Evolutionary conservation across 345 rosid genomes (phyloP).

Genomic region (Citropsis articulata): DNA sequence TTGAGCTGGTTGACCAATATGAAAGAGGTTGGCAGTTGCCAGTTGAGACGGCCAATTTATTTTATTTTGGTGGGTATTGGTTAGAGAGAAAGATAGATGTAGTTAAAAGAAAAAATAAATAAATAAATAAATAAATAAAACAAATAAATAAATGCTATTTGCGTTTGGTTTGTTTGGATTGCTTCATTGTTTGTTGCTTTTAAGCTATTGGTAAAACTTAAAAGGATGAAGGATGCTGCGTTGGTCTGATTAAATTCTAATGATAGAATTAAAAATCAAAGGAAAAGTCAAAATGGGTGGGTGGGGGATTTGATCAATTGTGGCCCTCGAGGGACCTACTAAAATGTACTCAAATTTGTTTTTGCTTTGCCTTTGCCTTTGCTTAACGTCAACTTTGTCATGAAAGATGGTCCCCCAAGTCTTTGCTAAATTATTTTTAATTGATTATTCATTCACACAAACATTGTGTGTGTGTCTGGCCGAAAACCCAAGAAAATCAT

Average conservation of each 20-base stretch:
- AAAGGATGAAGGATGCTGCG: background rate
- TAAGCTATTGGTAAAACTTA: too few species aligned
- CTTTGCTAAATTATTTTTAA: background rate
- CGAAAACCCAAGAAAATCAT: background rate
- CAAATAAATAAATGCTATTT: background rate
- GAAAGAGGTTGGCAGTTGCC: constrained; percentile 29
- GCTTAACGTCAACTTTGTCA: constrained; percentile 44
- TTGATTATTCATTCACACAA: background rate
- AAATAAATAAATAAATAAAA: too few species aligned
- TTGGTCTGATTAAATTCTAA: background rate
- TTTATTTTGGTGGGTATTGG: constrained; percentile 19
- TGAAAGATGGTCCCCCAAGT: constrained; percentile 23
- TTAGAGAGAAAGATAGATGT: background rate
- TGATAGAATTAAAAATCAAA: background rate
- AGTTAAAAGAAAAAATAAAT: too few species aligned
- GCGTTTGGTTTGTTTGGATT: background rate
- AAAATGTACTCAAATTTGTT: constrained; percentile 13
- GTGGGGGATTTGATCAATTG: constrained; percentile 25
- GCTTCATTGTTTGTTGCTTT: background rate
- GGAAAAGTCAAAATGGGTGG: constrained; percentile 47
- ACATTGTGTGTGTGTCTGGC: too few species aligned
- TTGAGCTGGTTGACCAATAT: constrained; percentile 40
- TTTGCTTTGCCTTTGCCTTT: constrained; percentile 30
- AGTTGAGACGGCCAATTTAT: constrained; percentile 22
- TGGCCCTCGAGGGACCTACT: constrained; percentile 17